Evolutionary conservation across 2,329 filamentous ascomycete species (phyloP), one percentile per base, ranked within the genome.

Genomic region (Diatrype stigma): DNA sequence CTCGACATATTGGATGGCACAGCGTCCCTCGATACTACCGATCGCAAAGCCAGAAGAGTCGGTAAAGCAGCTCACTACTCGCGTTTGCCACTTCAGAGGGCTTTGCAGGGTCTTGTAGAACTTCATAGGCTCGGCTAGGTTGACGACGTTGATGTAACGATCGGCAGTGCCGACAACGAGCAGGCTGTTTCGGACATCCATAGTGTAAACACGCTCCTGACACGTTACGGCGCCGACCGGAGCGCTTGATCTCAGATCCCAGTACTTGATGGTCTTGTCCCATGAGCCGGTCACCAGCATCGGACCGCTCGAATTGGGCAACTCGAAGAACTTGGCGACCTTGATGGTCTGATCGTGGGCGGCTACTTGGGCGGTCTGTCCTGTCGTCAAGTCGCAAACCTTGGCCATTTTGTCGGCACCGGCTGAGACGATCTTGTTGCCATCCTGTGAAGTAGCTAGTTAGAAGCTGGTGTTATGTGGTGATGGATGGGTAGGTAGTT

Each of bases 81-180:
- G 80, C 2, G 94, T 99, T 78, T 99, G 94, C 90, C 92, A 99
- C 75, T 99, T 99, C 42, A 99, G 80, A 3, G 94, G 94, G 65
- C 90, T 96, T 73, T 96, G 90, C 47, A 96, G 81, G 10, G 90
- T 93, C 80, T 99, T 99, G 82, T 96, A 96, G 71, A 96, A 90
- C 63, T 90, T 90, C 48, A 82, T 83, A 3, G 94, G 94, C 54
- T 95, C 86, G 66, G 87, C 86, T 50, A 99, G 82, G 72, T 96
- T 91, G 73, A 99, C 79, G 56, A 99, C 87, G 69, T 97, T 92
- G 77, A 99, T 96, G 72, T 95, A 96, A 54, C 94, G 85, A 67
- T 99, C 94, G 12, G 94, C 94, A 1, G 92, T 97, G 55, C 89
- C 94, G 51, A 96, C 78, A 19, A 99, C 94, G 40, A 96, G 82